These are phyloP conservation scores for Geranium rotundifolium DNA, from an alignment of 345 rosid genomes.

Conservation along the genomic window DNA sequence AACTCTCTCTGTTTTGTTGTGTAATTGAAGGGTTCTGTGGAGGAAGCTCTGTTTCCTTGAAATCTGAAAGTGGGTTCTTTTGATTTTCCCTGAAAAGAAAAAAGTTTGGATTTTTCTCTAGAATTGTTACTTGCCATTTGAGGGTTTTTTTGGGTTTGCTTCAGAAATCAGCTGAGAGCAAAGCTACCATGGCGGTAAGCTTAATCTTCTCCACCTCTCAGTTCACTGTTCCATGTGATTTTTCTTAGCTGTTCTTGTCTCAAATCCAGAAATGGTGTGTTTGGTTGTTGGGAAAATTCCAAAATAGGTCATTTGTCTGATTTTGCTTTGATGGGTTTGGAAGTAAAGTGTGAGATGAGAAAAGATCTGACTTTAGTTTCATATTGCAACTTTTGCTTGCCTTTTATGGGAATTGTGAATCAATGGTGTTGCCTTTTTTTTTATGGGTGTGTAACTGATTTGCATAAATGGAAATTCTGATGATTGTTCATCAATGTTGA, in stretches of 20 bases:
- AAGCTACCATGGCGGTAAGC: background rate
- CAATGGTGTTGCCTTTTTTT: background rate
- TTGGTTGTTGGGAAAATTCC: background rate
- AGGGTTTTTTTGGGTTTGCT: background rate
- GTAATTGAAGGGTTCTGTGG: too few species aligned
- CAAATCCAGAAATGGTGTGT: background rate
- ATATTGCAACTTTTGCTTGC: too few species aligned
- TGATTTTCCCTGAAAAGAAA: background rate
- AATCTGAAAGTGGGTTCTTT: background rate
- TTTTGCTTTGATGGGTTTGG: background rate
- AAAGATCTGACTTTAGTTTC: background rate
- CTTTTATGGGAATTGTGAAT: background rate
- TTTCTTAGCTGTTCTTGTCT: background rate
- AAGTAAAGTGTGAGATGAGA: background rate
- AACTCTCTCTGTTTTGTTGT: background rate
- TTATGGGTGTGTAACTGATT: background rate
- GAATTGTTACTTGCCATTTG: background rate
- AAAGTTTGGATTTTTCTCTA: background rate
- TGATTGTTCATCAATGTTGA: background rate
- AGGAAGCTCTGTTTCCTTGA: background rate
- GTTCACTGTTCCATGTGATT: background rate
- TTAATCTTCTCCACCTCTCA: constrained; percentile 8
- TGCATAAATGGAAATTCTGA: background rate
- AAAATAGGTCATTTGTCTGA: too few species aligned
- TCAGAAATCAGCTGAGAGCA: background rate